Base-by-base conservation (phyloP, 2,329 filamentous ascomycete genomes). In the Macroventuria anomochaeta region DNA sequence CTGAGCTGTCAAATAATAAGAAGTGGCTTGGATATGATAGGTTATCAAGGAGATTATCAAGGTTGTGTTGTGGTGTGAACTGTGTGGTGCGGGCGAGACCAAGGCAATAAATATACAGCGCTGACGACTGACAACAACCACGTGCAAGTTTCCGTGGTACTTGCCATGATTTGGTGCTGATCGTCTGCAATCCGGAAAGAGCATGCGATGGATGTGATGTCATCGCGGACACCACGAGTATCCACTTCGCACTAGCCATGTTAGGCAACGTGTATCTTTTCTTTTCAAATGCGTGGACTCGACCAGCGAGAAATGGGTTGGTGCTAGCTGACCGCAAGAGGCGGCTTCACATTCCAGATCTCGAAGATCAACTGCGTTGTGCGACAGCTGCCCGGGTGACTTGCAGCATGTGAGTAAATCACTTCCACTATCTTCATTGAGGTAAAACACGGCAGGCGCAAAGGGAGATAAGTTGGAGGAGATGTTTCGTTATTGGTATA, bases 401-500 rank as follows among this genome's bases (percentile, higher is more conserved):
- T n/a, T n/a, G n/a, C n/a, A n/a, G n/a, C n/a, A n/a, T n/a, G n/a
- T n/a, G n/a, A n/a, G n/a, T n/a, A n/a, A n/a, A n/a, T n/a, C n/a
- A n/a, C n/a, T n/a, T n/a, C n/a, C 15, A 12, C 13, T 12, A 23
- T 10, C 8, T 2, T n/a, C 36, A n/a, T 2, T 23, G 7, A 21
- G 13, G 10, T 28, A 8, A 13, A 32, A 2, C 2, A 10, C 8
- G 34, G n/a, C 12, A 26, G 2, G 5, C n/a, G 23, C 5, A 2
- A 6, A 21, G 7, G 23, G 15, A 28, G 15, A 12, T 5, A 11
- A 11, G 7, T 18, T 40, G 44, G 44, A 54, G 39, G 34, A 54
- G 46, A 44, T 54, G 44, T 23, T 54, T 52, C 34, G 51, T 25
- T 54, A 49, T 54, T 54, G 51, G 51, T 54, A 54, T 50, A 54